phyloP scores from a whole-genome alignment of 257 asterid species.

The Henckelia pumila region DNA sequence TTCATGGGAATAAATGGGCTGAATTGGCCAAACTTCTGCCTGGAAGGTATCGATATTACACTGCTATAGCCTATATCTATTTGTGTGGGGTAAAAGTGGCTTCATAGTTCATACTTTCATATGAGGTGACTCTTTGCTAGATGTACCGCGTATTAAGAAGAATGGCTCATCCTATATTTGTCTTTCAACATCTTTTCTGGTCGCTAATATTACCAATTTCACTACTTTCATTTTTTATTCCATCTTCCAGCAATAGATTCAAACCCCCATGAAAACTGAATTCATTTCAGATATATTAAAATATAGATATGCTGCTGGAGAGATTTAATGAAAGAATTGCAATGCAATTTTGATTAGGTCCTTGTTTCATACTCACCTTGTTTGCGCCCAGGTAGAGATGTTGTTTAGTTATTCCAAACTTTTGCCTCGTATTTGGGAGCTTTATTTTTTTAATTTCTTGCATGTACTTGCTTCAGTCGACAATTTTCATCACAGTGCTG shows the following conservation, averaged over 20 bases:
- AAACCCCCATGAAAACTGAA: neutral
- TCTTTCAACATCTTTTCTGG: neutral
- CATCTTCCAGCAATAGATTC: neutral
- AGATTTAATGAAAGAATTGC: neutral
- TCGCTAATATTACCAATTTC: neutral
- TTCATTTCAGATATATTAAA: no score
- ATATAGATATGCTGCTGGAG: neutral
- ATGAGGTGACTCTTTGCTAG: constrained; percentile 8
- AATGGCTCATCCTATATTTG: neutral
- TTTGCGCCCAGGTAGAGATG: neutral
- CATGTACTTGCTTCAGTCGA: neutral
- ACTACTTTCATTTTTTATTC: no score
- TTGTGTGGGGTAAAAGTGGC: constrained; percentile 17
- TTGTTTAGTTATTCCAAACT: neutral
- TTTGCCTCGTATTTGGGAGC: neutral
- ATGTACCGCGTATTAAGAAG: neutral
- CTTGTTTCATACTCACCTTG: neutral
- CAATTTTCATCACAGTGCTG: neutral
- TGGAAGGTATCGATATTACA: constrained; percentile 65
- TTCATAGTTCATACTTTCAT: no score
- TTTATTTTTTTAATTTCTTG: neutral
- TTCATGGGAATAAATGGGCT: constrained; percentile 98
- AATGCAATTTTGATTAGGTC: neutral
- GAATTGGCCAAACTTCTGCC: constrained; percentile 96
- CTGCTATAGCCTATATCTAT: constrained; percentile 12